Evolutionary conservation across 2,329 filamentous ascomycete genomes (phyloP).

Genomic region (Graphium sp.): DNA sequence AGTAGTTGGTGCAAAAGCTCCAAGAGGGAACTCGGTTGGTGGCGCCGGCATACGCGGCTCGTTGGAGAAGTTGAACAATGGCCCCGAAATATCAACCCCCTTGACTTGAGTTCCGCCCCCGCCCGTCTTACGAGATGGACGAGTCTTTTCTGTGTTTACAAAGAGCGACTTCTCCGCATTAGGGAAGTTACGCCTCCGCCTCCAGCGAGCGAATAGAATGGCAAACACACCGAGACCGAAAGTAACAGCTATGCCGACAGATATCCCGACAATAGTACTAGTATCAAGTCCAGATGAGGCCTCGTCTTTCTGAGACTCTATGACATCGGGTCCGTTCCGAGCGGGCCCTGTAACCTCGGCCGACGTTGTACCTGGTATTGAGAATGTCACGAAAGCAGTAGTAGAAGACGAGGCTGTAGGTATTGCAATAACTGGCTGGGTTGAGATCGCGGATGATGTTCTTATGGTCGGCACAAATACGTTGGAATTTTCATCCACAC

Average conservation of each 20-base stretch:
- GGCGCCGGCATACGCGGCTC: constrained; percentile 1
- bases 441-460: not conserved
- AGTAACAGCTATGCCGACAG: constrained; percentile 33
- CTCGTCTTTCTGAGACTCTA: constrained; percentile 4
- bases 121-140: too few species aligned
- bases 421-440: not conserved
- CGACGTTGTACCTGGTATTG: constrained; percentile 5
- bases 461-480: constrained; percentile 1
- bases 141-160: constrained; percentile 16
- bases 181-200: constrained; percentile 21
- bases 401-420: constrained; percentile 2
- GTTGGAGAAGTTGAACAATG: constrained; percentile 12
- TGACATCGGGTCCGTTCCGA: constrained; percentile 5
- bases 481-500: constrained; percentile 10
- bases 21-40: constrained; percentile 5
- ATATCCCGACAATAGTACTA: constrained; percentile 39
- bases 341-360: constrained; percentile 5
- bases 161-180: constrained; percentile 20
- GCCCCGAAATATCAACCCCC: constrained; percentile 22
- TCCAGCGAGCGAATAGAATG: constrained; percentile 24
- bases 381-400: constrained; percentile 2
- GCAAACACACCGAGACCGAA: constrained; percentile 28
- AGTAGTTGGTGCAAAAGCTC: constrained; percentile 1
- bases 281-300: constrained; percentile 11
- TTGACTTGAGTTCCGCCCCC: constrained; percentile 1